phyloP scores from a whole-genome alignment of 805 yeast genomes.

The Myxozyma neotropica region DNA sequence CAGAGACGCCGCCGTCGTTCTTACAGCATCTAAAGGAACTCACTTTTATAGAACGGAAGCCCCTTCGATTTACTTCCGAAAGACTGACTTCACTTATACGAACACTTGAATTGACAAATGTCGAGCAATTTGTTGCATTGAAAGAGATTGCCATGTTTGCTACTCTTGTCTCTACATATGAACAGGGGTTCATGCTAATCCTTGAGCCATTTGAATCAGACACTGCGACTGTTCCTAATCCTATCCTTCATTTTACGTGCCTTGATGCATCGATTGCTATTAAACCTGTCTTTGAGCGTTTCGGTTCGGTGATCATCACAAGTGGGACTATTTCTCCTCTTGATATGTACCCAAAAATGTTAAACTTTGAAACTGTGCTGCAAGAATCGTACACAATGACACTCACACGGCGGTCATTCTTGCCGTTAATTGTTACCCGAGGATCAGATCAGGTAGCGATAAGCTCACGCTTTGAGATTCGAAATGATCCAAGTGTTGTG shows the following conservation, averaged over 20 bases:
- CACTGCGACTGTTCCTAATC: slow-evolving; percentile 95
- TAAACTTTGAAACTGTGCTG: slow-evolving; percentile 87
- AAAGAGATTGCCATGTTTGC: slow-evolving; percentile 98
- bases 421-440: slow-evolving; percentile 94
- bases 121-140: slow-evolving; percentile 89
- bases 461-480: slow-evolving; percentile 91
- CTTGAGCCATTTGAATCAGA: slow-evolving; percentile 95
- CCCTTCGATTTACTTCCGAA: slow-evolving; percentile 84
- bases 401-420: slow-evolving; percentile 82
- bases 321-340: slow-evolving; percentile 98
- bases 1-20: slow-evolving; percentile 96
- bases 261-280: slow-evolving; percentile 97
- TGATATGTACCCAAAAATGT: slow-evolving; percentile 98
- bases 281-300: slow-evolving; percentile 92
- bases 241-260: slow-evolving; percentile 89
- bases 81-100: slow-evolving; percentile 84
- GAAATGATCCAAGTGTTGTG: slow-evolving; percentile 97
- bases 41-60: slow-evolving; percentile 90
- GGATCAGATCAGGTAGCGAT: slow-evolving; percentile 98
- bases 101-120: slow-evolving; percentile 81
- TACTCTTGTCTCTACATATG: slow-evolving; percentile 92
- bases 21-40: slow-evolving; percentile 89
- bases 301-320: slow-evolving; percentile 89
- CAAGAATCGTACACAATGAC: slow-evolving; percentile 98
- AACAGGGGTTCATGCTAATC: slow-evolving; percentile 85